Evolutionary conservation across 2,329 filamentous ascomycete genomes (phyloP), one percentile per base, ranked within the genome.

Genomic region (Raffaelea albimanens): DNA sequence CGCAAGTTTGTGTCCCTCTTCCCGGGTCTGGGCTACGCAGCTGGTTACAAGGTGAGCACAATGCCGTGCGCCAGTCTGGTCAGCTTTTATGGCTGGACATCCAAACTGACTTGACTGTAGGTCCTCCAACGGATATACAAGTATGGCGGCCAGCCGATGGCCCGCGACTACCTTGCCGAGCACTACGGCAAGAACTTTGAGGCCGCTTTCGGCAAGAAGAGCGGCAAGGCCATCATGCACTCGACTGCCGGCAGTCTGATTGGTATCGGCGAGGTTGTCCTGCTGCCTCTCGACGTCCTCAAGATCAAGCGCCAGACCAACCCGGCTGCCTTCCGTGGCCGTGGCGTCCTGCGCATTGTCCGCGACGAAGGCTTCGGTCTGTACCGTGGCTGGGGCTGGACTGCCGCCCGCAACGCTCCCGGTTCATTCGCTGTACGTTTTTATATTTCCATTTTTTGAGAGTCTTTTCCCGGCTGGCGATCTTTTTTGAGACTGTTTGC

Each of bases 281-380:
- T 98, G 25, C 79, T 98, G 38, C 93, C 93, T 39, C 80, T 98
- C 52, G 93, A 98, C 59, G 91, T 98, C 36, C 79, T 98, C 54
- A 98, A 98, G 80, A 98, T 98, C 73, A 98, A 98, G 80, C 83
- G 93, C 60, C 93, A 98, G 73, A 98, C 93, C 57, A 98, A 98
- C 75, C 93, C 93, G 38, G 93, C 97, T 63, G 90, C 93, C 33
- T 98, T 98, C 82, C 82, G 89, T 57, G 91, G 91, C 58, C 86
- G 93, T 60, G 93, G 93, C 53, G 76, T 98, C 51, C 71, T 97
- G 63, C 84, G 78, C 68, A 97, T 98, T 56, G 78, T 98, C 52
- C 78, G 80, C 50, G 93, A 98, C 62, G 93, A 98, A 68, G 93
- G 93, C 33, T 94, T 97, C 61, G 89, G 89, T 44, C 72, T 98